phyloP scores from a whole-genome alignment of 1,284 basidiomycete species.

The Marasmius tenuissimus region DNA sequence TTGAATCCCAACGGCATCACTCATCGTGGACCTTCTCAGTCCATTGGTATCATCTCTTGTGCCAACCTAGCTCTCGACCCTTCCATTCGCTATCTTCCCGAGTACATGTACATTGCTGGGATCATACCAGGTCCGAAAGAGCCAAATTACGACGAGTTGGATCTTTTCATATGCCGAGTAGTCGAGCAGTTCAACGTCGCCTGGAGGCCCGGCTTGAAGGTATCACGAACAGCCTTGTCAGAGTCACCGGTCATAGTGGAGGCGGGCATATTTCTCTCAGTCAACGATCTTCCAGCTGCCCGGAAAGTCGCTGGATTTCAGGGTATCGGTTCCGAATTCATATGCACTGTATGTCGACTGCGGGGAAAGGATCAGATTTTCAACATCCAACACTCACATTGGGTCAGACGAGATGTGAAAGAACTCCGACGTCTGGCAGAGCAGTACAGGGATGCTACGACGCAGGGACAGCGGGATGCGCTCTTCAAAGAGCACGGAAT shows the following conservation, averaged over 20 bases:
- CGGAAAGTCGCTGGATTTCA: conserved; percentile 10
- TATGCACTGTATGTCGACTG: conserved; percentile 3
- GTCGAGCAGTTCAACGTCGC: conserved; percentile 16
- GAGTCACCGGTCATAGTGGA: neutral
- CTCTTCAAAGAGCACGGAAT: neutral
- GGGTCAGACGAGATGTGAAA: neutral
- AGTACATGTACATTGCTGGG: conserved; percentile 29
- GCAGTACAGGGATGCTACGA: neutral
- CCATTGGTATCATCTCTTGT: conserved; percentile 10
- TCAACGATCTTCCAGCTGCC: conserved; percentile 13
- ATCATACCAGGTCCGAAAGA: conserved; percentile 27
- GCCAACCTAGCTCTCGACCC: conserved; percentile 8
- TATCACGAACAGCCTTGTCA: conserved; percentile 8
- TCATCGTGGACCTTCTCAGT: conserved; percentile 4
- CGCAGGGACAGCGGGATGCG: neutral
- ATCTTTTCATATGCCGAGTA: conserved; percentile 16
- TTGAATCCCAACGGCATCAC: conserved; percentile 11
- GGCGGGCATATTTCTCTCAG: conserved; percentile 5
- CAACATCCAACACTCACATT: neutral
- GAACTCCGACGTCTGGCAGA: neutral
- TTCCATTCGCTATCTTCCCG: conserved; percentile 23
- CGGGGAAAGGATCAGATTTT: neutral
- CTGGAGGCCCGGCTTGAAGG: conserved; percentile 16
- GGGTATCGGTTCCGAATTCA: neutral
- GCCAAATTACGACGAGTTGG: conserved; percentile 12